These are phyloP conservation scores for Paramecium tetraurelia DNA, from an alignment of 73 alveolate species.

Conservation along the genomic window DNA sequence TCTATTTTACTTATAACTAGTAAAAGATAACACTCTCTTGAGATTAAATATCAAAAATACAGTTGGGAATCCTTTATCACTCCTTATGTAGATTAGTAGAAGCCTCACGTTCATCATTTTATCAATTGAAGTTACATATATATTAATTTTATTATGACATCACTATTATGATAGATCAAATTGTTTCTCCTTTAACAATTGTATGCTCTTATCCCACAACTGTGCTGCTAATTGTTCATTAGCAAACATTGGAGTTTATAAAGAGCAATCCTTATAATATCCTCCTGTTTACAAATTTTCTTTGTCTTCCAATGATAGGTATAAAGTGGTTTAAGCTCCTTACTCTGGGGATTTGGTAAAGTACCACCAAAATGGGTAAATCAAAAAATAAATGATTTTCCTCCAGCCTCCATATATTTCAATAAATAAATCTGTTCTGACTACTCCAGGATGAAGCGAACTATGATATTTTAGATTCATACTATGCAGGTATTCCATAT, in stretches of 20 bases:
- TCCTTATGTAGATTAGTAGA: too few species aligned
- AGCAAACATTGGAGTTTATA: not conserved
- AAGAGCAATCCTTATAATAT: conserved; percentile 27
- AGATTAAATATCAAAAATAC: not conserved
- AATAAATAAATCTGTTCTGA: conserved; percentile 19
- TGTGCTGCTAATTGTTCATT: not conserved
- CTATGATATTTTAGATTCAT: not conserved
- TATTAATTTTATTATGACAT: not conserved
- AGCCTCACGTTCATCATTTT: not conserved
- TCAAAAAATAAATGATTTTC: not conserved
- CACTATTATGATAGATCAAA: not conserved
- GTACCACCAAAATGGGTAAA: conserved; percentile 14
- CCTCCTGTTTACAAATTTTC: conserved; percentile 22
- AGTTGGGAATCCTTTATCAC: not conserved
- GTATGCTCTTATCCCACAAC: not conserved
- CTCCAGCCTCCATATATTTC: not conserved
- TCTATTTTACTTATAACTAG: not conserved
- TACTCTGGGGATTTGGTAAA: conserved; percentile 34
- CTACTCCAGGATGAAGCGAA: conserved; percentile 59
- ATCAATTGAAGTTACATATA: not conserved
- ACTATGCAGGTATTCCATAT: conserved; percentile 15
- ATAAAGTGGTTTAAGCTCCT: conserved; percentile 43
- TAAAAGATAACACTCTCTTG: not conserved
- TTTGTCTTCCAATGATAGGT: not conserved
- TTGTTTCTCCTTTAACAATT: not conserved